Conservation (phyloP, 179 eudicot species). For the Heliamphora pulchella region DNA sequence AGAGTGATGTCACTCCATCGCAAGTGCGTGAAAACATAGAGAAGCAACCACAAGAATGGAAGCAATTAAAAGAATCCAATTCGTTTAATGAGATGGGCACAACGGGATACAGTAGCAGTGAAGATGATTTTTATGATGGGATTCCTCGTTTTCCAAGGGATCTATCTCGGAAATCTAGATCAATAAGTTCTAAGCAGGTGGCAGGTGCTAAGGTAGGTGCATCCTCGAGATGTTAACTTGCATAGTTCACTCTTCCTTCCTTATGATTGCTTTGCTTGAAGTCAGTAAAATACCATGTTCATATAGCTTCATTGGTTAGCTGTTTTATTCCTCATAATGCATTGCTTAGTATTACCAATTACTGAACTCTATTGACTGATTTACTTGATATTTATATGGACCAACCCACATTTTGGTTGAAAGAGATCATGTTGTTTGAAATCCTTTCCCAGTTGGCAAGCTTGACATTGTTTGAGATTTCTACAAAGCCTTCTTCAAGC, state of each 20-base stretch:
- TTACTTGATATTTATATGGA: not conserved
- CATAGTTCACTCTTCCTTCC: too few relatives aligned
- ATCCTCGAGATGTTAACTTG: not conserved
- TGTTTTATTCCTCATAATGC: not conserved
- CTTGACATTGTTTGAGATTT: not conserved
- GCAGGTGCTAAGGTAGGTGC: conserved; percentile 44
- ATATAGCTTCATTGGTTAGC: not conserved
- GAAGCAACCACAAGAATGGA: conserved; percentile 22
- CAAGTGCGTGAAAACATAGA: conserved; percentile 20
- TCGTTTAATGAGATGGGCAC: conserved; percentile 30
- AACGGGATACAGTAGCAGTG: conserved; percentile 25
- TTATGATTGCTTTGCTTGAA: not conserved
- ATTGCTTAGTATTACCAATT: not conserved
- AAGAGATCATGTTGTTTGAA: not conserved
- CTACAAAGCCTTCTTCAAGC: not conserved
- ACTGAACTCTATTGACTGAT: not conserved
- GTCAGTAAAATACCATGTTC: not conserved
- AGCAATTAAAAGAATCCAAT: conserved; percentile 26
- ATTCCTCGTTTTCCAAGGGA: conserved; percentile 60
- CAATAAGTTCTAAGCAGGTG: conserved; percentile 48
- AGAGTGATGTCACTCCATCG: conserved; percentile 14
- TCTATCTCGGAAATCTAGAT: conserved; percentile 50
- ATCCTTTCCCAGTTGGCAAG: not conserved
- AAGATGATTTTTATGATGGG: conserved; percentile 73
- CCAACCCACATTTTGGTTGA: not conserved